Evolutionary conservation across 208 protist species (phyloP).

Genomic region (Wallacemonas sp.): DNA sequence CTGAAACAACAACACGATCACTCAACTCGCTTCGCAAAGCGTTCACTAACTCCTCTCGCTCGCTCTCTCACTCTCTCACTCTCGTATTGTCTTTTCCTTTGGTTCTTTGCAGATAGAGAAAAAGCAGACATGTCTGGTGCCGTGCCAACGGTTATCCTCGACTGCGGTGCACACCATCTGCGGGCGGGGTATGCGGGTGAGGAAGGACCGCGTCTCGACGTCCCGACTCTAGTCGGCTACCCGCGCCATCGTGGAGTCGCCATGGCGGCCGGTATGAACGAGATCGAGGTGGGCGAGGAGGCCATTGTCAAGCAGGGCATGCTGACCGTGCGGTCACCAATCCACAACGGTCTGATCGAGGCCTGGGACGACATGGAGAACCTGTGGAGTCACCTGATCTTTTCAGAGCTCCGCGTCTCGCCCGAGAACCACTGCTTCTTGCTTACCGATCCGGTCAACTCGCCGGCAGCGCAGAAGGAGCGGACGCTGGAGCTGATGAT

Average conservation of each 20-base stretch:
- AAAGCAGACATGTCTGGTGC: slow-evolving; percentile 10
- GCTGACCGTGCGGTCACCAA: slow-evolving; percentile 65
- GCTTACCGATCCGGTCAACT: slow-evolving; percentile 85
- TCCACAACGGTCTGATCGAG: slow-evolving; percentile 75
- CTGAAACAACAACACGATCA: no score
- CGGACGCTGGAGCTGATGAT: slow-evolving; percentile 93
- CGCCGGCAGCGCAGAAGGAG: slow-evolving; percentile 81
- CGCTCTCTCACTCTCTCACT: no score
- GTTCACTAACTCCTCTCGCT: no score
- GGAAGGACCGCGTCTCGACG: slow-evolving; percentile 76
- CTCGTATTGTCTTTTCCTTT: neutral
- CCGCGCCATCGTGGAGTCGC: slow-evolving; percentile 88
- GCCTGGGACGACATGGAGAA: slow-evolving; percentile 94
- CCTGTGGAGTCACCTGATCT: slow-evolving; percentile 92
- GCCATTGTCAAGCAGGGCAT: slow-evolving; percentile 84
- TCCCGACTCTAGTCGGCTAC: slow-evolving; percentile 89
- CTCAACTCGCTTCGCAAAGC: no score
- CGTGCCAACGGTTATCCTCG: slow-evolving; percentile 57
- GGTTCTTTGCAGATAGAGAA: neutral
- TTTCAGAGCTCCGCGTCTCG: slow-evolving; percentile 85
- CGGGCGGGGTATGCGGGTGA: slow-evolving; percentile 89
- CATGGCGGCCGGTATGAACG: slow-evolving; percentile 91
- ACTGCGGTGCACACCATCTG: slow-evolving; percentile 77
- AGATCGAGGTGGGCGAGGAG: slow-evolving; percentile 88
- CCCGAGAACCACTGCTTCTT: slow-evolving; percentile 93